These are phyloP conservation scores for Penicillium sp. DNA, from an alignment of 2,329 filamentous ascomycete genomes.

Conservation along the genomic window DNA sequence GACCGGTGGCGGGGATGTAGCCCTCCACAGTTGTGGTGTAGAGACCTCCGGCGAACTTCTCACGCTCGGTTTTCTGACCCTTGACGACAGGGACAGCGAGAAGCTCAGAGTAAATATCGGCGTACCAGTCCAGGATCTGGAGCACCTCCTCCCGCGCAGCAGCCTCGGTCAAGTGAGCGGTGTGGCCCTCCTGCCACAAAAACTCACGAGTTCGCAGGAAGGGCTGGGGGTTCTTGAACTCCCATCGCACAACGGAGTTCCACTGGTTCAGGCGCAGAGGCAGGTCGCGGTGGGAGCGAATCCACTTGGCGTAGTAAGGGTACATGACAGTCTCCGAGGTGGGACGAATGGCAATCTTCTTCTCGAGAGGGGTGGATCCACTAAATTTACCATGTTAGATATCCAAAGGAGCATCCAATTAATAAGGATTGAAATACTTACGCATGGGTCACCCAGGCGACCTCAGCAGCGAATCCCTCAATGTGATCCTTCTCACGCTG, in stretches of 20 bases:
- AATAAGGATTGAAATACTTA: conserved; percentile 23
- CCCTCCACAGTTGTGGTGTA: conserved; percentile 97
- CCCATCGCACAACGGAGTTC: conserved; percentile 95
- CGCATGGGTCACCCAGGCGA: conserved; percentile 55
- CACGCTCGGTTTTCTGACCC: conserved; percentile 92
- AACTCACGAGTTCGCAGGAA: conserved; percentile 95
- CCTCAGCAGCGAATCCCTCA: conserved; percentile 88
- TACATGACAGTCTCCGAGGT: conserved; percentile 85
- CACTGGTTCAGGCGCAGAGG: conserved; percentile 95
- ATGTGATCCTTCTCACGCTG: conserved; percentile 90
- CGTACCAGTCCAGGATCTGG: conserved; percentile 91
- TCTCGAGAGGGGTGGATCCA: conserved; percentile 90
- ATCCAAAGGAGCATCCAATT: not conserved
- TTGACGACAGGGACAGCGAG: conserved; percentile 93
- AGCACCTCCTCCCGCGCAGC: conserved; percentile 82
- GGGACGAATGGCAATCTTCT: conserved; percentile 68
- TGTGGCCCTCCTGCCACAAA: conserved; percentile 97
- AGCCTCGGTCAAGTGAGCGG: conserved; percentile 82
- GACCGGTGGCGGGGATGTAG: conserved; percentile 92
- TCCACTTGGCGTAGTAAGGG: conserved; percentile 63
- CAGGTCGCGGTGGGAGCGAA: conserved; percentile 91
- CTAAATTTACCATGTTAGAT: conserved; percentile 46
- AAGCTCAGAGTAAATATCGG: conserved; percentile 87
- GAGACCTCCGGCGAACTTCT: conserved; percentile 95
- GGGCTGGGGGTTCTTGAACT: conserved; percentile 85